Percentiles rank a stretch among this genome's conserved stretches.
These are phyloP conservation scores for Seminavis robusta DNA, from an alignment of 108 stramenopile genomes.

Conservation along the genomic window DNA sequence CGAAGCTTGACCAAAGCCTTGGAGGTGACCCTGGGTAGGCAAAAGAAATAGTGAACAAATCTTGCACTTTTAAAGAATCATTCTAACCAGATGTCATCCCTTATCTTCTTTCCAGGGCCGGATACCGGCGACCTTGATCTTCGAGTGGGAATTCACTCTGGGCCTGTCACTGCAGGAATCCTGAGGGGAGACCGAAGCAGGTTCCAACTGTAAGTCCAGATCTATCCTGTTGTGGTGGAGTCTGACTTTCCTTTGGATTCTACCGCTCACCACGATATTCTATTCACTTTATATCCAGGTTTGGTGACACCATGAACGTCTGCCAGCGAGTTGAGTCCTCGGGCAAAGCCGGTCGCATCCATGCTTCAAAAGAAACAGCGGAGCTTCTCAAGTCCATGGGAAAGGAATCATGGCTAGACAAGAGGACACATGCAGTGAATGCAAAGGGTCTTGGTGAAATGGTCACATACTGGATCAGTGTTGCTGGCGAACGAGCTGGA, in stretches of 20 bases:
- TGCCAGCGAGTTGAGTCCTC: constrained; percentile 46
- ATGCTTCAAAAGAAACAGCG: constrained; percentile 40
- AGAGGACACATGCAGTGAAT: constrained; percentile 27
- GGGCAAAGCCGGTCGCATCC: constrained; percentile 29
- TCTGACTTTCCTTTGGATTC: too few relatives aligned
- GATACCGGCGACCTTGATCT: constrained; percentile 30
- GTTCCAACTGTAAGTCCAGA: too few relatives aligned
- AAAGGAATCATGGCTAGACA: constrained; percentile 34
- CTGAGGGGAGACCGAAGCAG: constrained; percentile 32
- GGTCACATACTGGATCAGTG: constrained; percentile 38
- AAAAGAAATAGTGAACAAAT: too few relatives aligned
- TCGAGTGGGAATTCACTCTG: constrained; percentile 50
- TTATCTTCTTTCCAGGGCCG: too few relatives aligned
- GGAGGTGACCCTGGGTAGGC: constrained; percentile 12
- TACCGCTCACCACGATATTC: too few relatives aligned
- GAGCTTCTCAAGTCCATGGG: constrained; percentile 34
- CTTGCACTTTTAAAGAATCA: too few relatives aligned
- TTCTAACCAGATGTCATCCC: too few relatives aligned
- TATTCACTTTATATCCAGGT: too few relatives aligned
- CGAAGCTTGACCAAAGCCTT: constrained; percentile 3
- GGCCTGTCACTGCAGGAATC: constrained; percentile 43
- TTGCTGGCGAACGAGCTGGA: too few relatives aligned
- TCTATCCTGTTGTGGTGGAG: too few relatives aligned
- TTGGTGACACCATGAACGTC: constrained; percentile 43
- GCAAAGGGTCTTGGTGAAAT: constrained; percentile 57